Percentiles rank a stretch among this genome's conserved stretches.
phyloP scores from a whole-genome alignment of 148 eudicot genomes.

The Camellia granthamiana region DNA sequence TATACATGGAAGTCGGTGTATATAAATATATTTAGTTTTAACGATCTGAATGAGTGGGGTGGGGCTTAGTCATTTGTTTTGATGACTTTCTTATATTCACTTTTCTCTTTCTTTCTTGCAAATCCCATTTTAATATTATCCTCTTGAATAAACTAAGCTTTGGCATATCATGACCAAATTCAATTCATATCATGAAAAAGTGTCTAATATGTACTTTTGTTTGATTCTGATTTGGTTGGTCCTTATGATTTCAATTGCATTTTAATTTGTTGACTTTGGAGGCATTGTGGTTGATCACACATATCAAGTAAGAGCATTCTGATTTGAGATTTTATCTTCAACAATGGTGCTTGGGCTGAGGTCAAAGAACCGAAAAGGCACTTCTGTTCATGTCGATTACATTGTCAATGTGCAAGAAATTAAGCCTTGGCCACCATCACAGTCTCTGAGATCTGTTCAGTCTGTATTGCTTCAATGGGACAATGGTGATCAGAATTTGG shows the following conservation, averaged over 20 bases:
- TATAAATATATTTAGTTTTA: no score
- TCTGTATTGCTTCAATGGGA: slow-evolving; percentile 84
- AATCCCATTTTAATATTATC: no score
- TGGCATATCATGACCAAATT: no score
- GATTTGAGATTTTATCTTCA: slow-evolving; percentile 1
- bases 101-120: no score
- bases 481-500: slow-evolving; percentile 67
- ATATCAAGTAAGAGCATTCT: background rate
- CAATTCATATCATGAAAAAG: no score
- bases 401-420: slow-evolving; percentile 66
- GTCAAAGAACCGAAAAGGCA: slow-evolving; percentile 63
- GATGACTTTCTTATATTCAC: no score
- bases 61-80: no score
- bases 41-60: no score
- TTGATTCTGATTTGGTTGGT: slow-evolving; percentile 4
- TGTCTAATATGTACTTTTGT: background rate
- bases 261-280: background rate
- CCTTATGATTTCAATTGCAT: background rate
- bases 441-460: slow-evolving; percentile 63
- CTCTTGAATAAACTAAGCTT: no score
- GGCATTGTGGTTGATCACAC: background rate
- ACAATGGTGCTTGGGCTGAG: slow-evolving; percentile 77
- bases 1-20: no score
- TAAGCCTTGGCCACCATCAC: slow-evolving; percentile 95
- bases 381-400: slow-evolving; percentile 66